A percentile compares a stretch with the other conserved stretches of the same genome.
These are phyloP conservation scores for Gaeumannomyces sp. DNA, from an alignment of 2,329 filamentous ascomycete species.

Conservation along the genomic window DNA sequence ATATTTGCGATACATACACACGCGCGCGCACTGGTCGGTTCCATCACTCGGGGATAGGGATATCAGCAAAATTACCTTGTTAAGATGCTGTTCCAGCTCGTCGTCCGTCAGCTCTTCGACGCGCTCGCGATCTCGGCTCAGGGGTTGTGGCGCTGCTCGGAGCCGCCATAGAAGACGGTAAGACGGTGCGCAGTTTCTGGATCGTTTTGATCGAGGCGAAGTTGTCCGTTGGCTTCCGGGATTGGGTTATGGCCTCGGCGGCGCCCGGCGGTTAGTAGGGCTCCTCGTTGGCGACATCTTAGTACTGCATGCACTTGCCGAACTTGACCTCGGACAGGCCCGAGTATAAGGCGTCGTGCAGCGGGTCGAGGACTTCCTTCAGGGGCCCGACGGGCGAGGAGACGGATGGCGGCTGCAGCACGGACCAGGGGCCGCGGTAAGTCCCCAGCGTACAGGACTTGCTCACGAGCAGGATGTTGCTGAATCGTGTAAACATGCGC, in stretches of 20 bases:
- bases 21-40: no score
- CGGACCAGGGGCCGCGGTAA: slow-evolving; percentile 20
- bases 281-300: slow-evolving; percentile 5
- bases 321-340: slow-evolving; percentile 6
- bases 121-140: background rate
- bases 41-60: background rate
- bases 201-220: background rate
- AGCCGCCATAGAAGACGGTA: background rate
- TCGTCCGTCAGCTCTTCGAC: background rate
- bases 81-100: background rate
- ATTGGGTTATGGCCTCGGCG: background rate
- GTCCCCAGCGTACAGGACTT: slow-evolving; percentile 21
- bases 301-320: slow-evolving; percentile 1
- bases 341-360: slow-evolving; percentile 7
- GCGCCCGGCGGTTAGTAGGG: slow-evolving; percentile 8
- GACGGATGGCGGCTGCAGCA: background rate
- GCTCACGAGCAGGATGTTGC: slow-evolving; percentile 21
- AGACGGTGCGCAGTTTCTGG: background rate
- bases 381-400: background rate
- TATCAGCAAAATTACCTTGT: background rate
- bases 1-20: background rate
- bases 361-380: slow-evolving; percentile 3
- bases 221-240: slow-evolving; percentile 2
- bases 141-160: background rate
- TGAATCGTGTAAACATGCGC: slow-evolving; percentile 13